A percentile compares a stretch with the other conserved stretches of the same genome.
Evolutionary conservation across 2,329 filamentous ascomycete species (phyloP).

Genomic region (Anthostomella pinea): DNA sequence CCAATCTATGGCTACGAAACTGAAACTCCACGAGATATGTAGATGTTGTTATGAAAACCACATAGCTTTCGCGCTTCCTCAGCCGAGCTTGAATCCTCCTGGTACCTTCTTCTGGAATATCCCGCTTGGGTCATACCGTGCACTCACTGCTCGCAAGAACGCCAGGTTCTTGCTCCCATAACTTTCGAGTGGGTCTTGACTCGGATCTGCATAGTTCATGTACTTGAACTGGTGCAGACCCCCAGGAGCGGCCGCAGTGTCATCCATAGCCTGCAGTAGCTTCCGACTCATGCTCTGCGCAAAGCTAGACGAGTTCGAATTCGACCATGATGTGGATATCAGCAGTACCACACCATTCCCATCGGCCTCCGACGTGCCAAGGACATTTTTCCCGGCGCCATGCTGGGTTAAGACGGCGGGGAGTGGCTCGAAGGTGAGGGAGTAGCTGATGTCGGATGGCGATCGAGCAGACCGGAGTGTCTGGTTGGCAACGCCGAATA

Average conservation of each 20-base stretch:
- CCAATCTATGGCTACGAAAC: too few species aligned
- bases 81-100: conserved; percentile 12
- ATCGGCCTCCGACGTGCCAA: conserved; percentile 5
- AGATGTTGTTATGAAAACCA: too few species aligned
- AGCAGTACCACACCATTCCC: conserved; percentile 10
- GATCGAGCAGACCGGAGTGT: not conserved
- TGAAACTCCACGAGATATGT: too few species aligned
- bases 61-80: too few species aligned
- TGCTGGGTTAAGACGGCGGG: conserved; percentile 6
- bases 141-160: not conserved
- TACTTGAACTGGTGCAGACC: conserved; percentile 10
- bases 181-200: conserved; percentile 7
- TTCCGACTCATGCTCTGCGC: not conserved
- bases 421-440: conserved; percentile 13
- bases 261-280: conserved; percentile 7
- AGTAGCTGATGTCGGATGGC: conserved; percentile 4
- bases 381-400: conserved; percentile 4
- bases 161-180: conserved; percentile 6
- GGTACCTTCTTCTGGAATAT: conserved; percentile 9
- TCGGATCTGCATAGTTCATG: conserved; percentile 11
- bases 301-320: conserved; percentile 3
- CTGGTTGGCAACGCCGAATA: conserved; percentile 3
- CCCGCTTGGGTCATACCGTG: conserved; percentile 1
- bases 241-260: not conserved
- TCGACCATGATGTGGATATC: conserved; percentile 6